Conservation (phyloP, 1,139 yeast genomes). For the Kodamaea fungicola region DNA sequence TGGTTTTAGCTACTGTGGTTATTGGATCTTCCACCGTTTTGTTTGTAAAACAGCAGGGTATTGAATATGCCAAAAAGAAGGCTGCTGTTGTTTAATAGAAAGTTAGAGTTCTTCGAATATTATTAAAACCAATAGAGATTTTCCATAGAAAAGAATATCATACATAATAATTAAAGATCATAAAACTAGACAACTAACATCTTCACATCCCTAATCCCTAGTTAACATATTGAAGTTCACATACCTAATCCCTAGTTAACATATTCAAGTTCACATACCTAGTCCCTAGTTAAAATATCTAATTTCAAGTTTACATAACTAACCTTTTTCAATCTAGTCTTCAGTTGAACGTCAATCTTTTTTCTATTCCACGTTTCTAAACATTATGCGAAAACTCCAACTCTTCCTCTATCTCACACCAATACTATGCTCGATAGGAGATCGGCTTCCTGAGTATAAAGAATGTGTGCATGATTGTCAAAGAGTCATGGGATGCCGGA, state of each 20-base stretch:
- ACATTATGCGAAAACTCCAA: not conserved
- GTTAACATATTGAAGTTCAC: no score
- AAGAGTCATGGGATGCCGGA: constrained; percentile 10
- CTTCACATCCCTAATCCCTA: no score
- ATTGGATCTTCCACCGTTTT: constrained; percentile 29
- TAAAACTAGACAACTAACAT: no score
- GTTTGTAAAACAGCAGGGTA: constrained; percentile 28
- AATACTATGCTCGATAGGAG: constrained; percentile 12
- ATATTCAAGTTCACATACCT: no score
- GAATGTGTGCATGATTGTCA: constrained; percentile 14
- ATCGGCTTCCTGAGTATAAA: constrained; percentile 15
- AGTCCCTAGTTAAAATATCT: no score
- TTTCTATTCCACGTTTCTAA: not conserved
- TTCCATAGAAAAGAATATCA: not conserved
- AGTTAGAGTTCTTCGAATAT: not conserved
- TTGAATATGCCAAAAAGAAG: constrained; percentile 14
- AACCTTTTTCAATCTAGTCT: no score
- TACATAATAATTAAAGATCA: not conserved
- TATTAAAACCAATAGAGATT: not conserved
- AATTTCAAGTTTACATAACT: no score
- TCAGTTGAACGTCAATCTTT: no score
- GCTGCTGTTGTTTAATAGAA: constrained; percentile 2
- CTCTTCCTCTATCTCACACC: not conserved
- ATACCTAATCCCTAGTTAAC: no score
- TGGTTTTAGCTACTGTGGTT: constrained; percentile 25